Base-by-base conservation (phyloP, 1,139 yeast genomes). In the Pichia sp. region DNA sequence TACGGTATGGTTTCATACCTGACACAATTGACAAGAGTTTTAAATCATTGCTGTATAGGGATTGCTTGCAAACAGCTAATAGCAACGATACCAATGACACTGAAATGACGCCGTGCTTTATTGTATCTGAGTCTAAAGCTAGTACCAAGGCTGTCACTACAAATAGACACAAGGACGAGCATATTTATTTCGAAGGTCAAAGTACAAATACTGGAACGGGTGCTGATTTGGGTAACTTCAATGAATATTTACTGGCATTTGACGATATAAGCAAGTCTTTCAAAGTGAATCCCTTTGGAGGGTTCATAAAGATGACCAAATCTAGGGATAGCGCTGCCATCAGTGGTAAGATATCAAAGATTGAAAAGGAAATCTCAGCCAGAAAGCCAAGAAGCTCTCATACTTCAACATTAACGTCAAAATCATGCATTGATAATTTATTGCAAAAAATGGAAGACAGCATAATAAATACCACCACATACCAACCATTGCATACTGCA, bases 1-100 rank as follows among this genome's bases (percentile, higher is more conserved):
- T 56, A 27, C 46, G 56, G 32, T 56, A 42, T 32, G 55, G 56
- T 6, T 56, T 56, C 30, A 46, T 46, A 21, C 61, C 60, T 1
- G 58, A 56, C 27, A 55, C 52, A 15, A 42, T 56, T 5, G 59
- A 56, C 37, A 37, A 45, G 9, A 27, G 39, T 1, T 42, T 31
- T 18, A 47, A 52, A 6, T 48, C 52, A 6, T 14, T 20, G 11
- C 29, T 37, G 11, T 39, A 29, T 15, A 27, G 12, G 9, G 41
- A 34, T 13, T 14, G 19, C 14, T 14, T n/a, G 12, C n/a, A 25
- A 11, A 22, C 15, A 8, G 3, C 9, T 1, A 5, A 10, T 12
- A 6, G 21, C n/a, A 14, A 8, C 4, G 22, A 21, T 9, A 9
- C 8, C 11, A 17, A 33, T 6, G 34, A 36, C n/a, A 16, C 20